These are phyloP conservation scores for Elongisporangium undulatum DNA, from an alignment of 352 stramenopile genomes.

Conservation along the genomic window DNA sequence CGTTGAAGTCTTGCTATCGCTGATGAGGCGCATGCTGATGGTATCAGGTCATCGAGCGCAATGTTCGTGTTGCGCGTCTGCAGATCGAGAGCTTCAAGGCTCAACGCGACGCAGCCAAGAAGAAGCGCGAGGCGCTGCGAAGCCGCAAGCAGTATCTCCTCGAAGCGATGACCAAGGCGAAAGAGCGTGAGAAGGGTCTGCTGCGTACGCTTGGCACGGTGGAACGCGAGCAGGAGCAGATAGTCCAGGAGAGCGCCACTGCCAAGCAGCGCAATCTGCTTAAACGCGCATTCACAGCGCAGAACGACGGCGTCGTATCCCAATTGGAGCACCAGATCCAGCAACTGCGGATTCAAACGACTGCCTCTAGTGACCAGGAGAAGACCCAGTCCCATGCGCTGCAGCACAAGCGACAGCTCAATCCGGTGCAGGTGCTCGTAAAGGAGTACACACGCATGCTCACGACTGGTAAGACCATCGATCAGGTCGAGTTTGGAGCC, in stretches of 20 bases:
- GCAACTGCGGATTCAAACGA: neutral
- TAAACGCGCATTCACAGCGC: constrained; percentile 14
- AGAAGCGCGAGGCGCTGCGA: constrained; percentile 12
- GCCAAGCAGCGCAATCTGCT: constrained; percentile 31
- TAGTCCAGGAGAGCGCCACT: neutral
- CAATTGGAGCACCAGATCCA: neutral
- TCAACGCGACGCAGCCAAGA: constrained; percentile 27
- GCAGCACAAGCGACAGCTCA: constrained; percentile 1
- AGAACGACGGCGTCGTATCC: constrained; percentile 8
- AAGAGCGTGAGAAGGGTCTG: constrained; percentile 16
- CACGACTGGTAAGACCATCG: constrained; percentile 14
- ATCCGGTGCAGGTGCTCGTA: constrained; percentile 31
- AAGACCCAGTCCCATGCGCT: neutral
- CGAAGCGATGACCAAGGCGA: constrained; percentile 17
- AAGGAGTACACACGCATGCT: constrained; percentile 30
- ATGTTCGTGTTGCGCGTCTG: constrained; percentile 23
- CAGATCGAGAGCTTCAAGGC: constrained; percentile 25
- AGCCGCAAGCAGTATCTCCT: constrained; percentile 13
- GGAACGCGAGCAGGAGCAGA: constrained; percentile 16
- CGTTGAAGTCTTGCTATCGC: neutral
- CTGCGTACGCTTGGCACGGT: constrained; percentile 19
- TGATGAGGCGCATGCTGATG: neutral
- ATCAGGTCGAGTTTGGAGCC: constrained; percentile 36
- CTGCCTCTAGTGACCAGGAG: neutral
- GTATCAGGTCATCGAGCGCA: constrained; percentile 22